phyloP scores from a whole-genome alignment of 176 grass and related monocot genomes.

The Musa beccarii region DNA sequence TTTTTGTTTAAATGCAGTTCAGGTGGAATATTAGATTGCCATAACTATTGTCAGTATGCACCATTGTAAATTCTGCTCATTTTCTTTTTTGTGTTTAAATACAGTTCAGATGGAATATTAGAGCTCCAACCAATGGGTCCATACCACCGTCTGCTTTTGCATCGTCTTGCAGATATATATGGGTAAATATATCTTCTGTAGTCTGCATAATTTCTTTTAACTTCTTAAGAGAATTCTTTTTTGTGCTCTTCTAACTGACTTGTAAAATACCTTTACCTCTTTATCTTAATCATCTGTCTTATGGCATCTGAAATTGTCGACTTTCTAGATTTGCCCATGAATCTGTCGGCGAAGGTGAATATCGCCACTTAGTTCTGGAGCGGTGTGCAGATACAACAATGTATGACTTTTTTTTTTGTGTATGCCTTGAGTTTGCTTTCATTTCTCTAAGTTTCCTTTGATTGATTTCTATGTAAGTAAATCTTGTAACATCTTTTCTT shows the following conservation, averaged over 20 bases:
- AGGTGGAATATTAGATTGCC: neutral
- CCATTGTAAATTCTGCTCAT: neutral
- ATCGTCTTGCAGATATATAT: constrained; percentile 89
- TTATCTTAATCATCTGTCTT: neutral
- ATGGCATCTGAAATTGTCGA: neutral
- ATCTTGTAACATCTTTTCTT: neutral
- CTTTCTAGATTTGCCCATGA: constrained; percentile 66
- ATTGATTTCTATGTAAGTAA: neutral
- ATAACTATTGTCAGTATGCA: neutral
- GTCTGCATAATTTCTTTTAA: neutral
- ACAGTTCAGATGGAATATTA: constrained; percentile 34
- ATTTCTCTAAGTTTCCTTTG: neutral
- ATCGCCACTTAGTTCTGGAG: constrained; percentile 68
- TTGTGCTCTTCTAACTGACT: neutral
- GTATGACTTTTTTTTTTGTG: constrained; percentile 28
- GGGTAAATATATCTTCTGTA: constrained; percentile 30
- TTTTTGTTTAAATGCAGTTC: too few species aligned
- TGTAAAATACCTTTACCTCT: neutral
- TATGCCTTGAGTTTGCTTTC: neutral
- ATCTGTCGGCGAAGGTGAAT: constrained; percentile 82
- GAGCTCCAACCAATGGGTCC: constrained; percentile 72
- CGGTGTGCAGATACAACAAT: constrained; percentile 81
- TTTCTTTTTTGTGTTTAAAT: constrained; percentile 4
- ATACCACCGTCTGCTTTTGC: constrained; percentile 80
- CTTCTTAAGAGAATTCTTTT: constrained; percentile 1